These are phyloP conservation scores for Aegilops speltoides DNA, from an alignment of 176 grass and related monocot species.

Conservation along the genomic window DNA sequence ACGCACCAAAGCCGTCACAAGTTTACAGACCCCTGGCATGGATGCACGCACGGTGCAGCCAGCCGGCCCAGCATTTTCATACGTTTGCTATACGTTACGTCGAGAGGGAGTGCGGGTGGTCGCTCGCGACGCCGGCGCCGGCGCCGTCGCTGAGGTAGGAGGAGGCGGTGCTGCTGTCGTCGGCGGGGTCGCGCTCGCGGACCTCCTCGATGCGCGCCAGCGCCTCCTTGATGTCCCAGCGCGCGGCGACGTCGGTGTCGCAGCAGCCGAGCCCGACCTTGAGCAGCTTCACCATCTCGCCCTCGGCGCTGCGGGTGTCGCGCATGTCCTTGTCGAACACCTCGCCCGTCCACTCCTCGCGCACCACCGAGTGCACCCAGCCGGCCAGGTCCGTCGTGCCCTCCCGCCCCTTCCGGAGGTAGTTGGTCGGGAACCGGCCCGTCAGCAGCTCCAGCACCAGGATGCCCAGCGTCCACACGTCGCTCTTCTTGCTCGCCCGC, in stretches of 20 bases:
- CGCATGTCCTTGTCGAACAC: slow-evolving; percentile 77
- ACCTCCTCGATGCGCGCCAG: slow-evolving; percentile 70
- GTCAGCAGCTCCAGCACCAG: slow-evolving; percentile 78
- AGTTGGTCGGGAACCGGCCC: slow-evolving; percentile 73
- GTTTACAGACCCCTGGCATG: not conserved
- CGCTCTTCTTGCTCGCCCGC: slow-evolving; percentile 62
- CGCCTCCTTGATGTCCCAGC: slow-evolving; percentile 58
- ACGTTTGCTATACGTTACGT: not conserved
- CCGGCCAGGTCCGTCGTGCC: slow-evolving; percentile 54
- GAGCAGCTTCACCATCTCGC: slow-evolving; percentile 91
- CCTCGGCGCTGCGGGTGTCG: slow-evolving; percentile 42
- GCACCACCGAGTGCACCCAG: slow-evolving; percentile 82
- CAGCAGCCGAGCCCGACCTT: slow-evolving; percentile 83
- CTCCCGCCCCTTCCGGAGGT: slow-evolving; percentile 47
- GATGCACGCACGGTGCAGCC: not conserved
- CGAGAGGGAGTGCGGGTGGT: slow-evolving; percentile 13
- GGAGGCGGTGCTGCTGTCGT: slow-evolving; percentile 42
- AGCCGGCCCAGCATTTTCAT: not conserved
- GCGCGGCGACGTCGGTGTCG: slow-evolving; percentile 45
- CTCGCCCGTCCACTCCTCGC: slow-evolving; percentile 75
- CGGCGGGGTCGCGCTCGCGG: slow-evolving; percentile 35
- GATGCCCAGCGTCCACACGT: slow-evolving; percentile 95
- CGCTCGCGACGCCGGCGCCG: not conserved
- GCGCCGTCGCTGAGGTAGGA: slow-evolving; percentile 37
- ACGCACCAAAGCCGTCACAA: slow-evolving; percentile 9